phyloP scores from a whole-genome alignment of 2,329 filamentous ascomycete species.

The Simplicillium aogashimaense region DNA sequence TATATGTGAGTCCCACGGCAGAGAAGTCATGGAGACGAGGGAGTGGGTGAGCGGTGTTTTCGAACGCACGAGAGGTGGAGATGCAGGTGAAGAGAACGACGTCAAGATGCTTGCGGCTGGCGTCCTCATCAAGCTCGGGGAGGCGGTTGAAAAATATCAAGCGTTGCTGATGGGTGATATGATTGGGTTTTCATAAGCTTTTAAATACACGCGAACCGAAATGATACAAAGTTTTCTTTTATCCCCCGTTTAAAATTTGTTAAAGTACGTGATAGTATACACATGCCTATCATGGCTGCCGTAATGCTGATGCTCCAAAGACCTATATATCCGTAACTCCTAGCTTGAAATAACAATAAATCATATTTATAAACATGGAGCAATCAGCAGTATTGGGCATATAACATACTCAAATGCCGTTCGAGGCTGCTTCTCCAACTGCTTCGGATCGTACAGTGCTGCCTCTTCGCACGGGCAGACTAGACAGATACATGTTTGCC shows the following conservation, averaged over 20 bases:
- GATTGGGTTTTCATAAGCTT: constrained; percentile 28
- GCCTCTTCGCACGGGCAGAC: constrained; percentile 25
- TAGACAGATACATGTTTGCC: constrained; percentile 33
- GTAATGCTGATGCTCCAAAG: too few species aligned
- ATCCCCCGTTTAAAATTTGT: too few species aligned
- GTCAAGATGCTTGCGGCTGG: constrained; percentile 71
- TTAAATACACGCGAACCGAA: too few species aligned
- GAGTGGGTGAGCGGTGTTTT: constrained; percentile 80
- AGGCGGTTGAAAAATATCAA: constrained; percentile 76
- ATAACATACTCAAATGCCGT: background rate
- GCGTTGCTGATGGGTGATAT: constrained; percentile 64
- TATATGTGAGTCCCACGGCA: constrained; percentile 64
- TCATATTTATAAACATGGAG: background rate
- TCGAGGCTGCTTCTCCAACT: constrained; percentile 8
- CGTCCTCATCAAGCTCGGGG: constrained; percentile 65
- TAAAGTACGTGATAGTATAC: too few species aligned
- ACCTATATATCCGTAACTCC: too few species aligned
- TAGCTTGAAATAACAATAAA: too few species aligned
- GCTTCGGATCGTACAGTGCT: constrained; percentile 19
- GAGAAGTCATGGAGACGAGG: constrained; percentile 73
- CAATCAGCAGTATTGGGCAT: background rate
- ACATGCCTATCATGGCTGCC: too few species aligned
- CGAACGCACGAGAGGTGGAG: constrained; percentile 41
- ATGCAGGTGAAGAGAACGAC: constrained; percentile 61
- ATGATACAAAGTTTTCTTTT: too few species aligned